phyloP scores from a whole-genome alignment of 495 filamentous ascomycete genomes.

The Podospora pseudoanserina region DNA sequence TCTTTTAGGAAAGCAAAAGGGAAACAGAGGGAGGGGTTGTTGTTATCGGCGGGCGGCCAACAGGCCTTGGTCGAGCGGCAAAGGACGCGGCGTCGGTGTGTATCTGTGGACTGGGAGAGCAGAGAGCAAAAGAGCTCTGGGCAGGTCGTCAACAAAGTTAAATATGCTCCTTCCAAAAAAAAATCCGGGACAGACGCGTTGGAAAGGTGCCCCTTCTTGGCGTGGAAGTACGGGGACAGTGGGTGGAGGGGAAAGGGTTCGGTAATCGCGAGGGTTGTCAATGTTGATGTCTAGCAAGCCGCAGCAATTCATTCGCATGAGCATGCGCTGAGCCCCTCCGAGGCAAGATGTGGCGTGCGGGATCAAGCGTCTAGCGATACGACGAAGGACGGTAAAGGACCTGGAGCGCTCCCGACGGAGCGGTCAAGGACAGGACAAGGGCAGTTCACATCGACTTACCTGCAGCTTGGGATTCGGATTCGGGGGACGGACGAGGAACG shows the following conservation, averaged over 20 bases:
- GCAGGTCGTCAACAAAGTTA: background rate
- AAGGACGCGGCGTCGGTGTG: background rate
- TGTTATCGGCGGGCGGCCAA: background rate
- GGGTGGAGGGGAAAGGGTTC: background rate
- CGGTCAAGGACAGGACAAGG: conserved; percentile 9
- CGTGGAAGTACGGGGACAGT: background rate
- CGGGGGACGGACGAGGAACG: background rate
- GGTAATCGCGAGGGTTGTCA: background rate
- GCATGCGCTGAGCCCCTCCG: conserved; percentile 8
- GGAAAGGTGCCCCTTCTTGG: background rate
- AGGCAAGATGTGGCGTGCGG: conserved; percentile 7
- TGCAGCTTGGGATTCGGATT: background rate
- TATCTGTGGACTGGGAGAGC: background rate
- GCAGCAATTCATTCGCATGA: conserved; percentile 9
- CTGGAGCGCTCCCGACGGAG: conserved; percentile 4
- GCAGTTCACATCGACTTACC: background rate
- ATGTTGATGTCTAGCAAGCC: conserved; percentile 2
- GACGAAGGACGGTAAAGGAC: conserved; percentile 8
- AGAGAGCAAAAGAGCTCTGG: background rate
- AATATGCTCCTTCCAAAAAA: background rate
- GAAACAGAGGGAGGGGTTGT: background rate
- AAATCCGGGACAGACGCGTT: background rate
- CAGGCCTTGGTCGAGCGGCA: conserved; percentile 3
- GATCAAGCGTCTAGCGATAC: conserved; percentile 3
- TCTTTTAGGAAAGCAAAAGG: background rate